These are phyloP conservation scores for Claviceps pazoutovae DNA, from an alignment of 2,329 filamentous ascomycete species.

Conservation along the genomic window DNA sequence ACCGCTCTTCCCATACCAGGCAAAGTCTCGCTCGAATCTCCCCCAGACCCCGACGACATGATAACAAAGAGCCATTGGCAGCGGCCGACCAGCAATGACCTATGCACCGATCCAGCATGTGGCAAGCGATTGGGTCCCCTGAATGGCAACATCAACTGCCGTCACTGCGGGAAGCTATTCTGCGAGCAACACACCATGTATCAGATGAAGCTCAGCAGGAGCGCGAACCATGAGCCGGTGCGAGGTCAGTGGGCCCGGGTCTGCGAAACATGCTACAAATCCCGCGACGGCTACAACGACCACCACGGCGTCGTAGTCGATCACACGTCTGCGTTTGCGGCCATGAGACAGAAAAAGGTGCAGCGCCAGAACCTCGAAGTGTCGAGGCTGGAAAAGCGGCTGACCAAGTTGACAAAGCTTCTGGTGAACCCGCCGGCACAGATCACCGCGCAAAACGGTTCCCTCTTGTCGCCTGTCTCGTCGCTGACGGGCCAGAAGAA, in stretches of 20 bases:
- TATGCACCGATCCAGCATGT: conserved; percentile 78
- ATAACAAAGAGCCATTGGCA: conserved; percentile 89
- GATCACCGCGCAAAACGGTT: conserved; percentile 33
- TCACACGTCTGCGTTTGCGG: conserved; percentile 56
- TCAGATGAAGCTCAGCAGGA: conserved; percentile 90
- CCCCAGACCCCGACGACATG: conserved; percentile 71
- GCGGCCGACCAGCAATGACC: conserved; percentile 54
- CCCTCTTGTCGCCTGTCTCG: conserved; percentile 45
- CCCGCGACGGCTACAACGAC: conserved; percentile 88
- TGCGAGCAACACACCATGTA: conserved; percentile 99
- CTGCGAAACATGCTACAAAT: conserved; percentile 99
- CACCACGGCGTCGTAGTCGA: conserved; percentile 59
- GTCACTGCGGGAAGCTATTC: conserved; percentile 83
- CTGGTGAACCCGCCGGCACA: conserved; percentile 64
- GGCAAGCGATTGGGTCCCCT: conserved; percentile 64
- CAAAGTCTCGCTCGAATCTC: conserved; percentile 26
- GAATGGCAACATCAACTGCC: conserved; percentile 80
- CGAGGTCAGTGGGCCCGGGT: conserved; percentile 87
- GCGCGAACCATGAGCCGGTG: conserved; percentile 78
- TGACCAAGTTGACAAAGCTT: conserved; percentile 79
- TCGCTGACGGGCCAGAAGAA: conserved; percentile 55
- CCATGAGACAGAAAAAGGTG: conserved; percentile 60
- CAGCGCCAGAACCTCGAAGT: conserved; percentile 81
- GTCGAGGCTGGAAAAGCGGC: conserved; percentile 75
- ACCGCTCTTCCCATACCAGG: conserved; percentile 18